Percentiles rank a stretch among this genome's conserved stretches.
phyloP scores from a whole-genome alignment of 2,329 filamentous ascomycete genomes.

The Reticulascus tulasneorum region DNA sequence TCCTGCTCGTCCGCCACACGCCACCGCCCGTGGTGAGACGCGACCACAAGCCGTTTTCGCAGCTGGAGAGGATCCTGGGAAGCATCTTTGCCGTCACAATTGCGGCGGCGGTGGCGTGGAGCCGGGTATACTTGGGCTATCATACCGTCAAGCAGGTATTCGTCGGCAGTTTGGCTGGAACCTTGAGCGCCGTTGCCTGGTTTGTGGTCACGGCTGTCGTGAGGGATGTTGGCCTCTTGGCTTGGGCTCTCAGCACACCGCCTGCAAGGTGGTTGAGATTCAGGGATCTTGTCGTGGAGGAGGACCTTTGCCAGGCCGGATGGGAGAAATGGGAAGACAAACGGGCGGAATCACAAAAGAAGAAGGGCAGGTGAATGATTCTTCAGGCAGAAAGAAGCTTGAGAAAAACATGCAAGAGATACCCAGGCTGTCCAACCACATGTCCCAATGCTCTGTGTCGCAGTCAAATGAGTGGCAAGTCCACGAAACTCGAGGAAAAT shows the following conservation, averaged over 20 bases:
- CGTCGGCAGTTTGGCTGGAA: constrained; percentile 71
- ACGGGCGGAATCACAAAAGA: constrained; percentile 31
- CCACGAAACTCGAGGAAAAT: no score
- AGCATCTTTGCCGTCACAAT: constrained; percentile 54
- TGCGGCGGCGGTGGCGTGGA: constrained; percentile 70
- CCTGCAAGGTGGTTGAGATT: constrained; percentile 65
- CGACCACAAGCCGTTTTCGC: constrained; percentile 47
- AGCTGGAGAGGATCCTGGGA: constrained; percentile 54
- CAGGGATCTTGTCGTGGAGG: constrained; percentile 79
- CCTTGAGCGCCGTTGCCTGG: constrained; percentile 70
- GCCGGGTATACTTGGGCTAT: constrained; percentile 86
- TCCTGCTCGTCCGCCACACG: constrained; percentile 76
- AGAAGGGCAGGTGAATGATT: constrained; percentile 20
- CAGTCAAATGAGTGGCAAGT: neutral
- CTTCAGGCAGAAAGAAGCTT: neutral
- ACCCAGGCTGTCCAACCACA: no score
- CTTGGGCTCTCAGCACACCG: constrained; percentile 66
- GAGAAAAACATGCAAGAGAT: neutral
- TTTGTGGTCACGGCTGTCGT: constrained; percentile 67
- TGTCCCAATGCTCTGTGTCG: neutral
- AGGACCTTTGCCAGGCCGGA: constrained; percentile 85
- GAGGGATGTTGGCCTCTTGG: constrained; percentile 64
- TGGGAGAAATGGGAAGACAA: constrained; percentile 85
- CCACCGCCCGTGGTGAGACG: constrained; percentile 5
- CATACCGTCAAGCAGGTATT: constrained; percentile 85